Evolutionary conservation across 805 yeast species (phyloP).

Genomic region (Saccharomycopsis sp.): DNA sequence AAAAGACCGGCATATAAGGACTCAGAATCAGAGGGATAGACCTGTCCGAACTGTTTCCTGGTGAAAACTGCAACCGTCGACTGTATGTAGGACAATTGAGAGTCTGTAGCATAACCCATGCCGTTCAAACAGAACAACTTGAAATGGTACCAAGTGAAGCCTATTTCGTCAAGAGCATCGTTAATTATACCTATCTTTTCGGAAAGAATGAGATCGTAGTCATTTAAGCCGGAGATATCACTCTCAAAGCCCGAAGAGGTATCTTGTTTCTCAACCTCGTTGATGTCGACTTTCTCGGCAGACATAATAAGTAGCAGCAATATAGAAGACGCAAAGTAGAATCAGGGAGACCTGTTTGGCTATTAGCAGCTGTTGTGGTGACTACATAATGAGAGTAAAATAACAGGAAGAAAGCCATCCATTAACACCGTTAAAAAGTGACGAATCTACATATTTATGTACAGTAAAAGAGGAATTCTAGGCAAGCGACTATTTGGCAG

Average conservation of each 20-base stretch:
- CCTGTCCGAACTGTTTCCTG: constrained; percentile 40
- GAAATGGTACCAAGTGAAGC: constrained; percentile 50
- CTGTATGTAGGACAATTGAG: constrained; percentile 43
- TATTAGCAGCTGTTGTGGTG: too few relatives aligned
- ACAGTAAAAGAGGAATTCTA: neutral
- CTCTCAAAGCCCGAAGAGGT: neutral
- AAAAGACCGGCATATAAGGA: constrained; percentile 46
- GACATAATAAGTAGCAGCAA: neutral
- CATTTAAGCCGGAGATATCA: constrained; percentile 16
- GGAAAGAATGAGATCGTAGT: constrained; percentile 31
- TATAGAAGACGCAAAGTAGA: neutral
- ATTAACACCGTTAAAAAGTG: neutral
- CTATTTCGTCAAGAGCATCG: constrained; percentile 50
- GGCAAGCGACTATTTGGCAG: neutral
- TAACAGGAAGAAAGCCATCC: neutral
- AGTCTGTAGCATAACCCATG: constrained; percentile 50
- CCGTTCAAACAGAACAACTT: constrained; percentile 47
- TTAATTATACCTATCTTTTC: constrained; percentile 39
- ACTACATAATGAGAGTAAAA: neutral
- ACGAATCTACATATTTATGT: neutral
- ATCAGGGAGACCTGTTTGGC: neutral
- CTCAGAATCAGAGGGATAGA: constrained; percentile 39
- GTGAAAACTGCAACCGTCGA: constrained; percentile 40
- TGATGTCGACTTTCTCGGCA: neutral
- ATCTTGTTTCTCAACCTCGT: neutral